Evolutionary conservation across 2,329 filamentous ascomycete genomes (phyloP), one percentile per base, ranked within the genome.

Genomic region (Pezicula rhizophila): DNA sequence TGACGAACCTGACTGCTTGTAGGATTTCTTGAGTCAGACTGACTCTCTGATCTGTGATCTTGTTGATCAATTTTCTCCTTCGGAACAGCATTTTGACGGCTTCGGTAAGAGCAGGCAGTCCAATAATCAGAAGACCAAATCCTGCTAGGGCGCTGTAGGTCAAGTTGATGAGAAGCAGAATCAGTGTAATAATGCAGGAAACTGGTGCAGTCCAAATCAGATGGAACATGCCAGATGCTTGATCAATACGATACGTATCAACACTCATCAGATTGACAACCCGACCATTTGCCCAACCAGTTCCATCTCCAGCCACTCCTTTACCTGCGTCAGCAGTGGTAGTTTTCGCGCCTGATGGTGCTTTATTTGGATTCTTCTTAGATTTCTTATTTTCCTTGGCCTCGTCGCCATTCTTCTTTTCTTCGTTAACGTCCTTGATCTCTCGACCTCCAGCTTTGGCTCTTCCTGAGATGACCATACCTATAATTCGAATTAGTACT

Each of bases 181-280:
- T 77, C 7, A 96, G 75, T 0, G 89, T 91, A 55, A 96, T 73
- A 45, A 92, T 62, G 47, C 89, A 83, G 17, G 84, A 75, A 34
- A 95, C 70, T 0, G 91, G 89, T 0, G 88, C 80, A 1, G 87
- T 87, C 91, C 91, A 96, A 17, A 86, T 72, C 70, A 95, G 79
- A 66, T 96, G 91, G 67, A 96, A 90, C 67, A 95, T 77, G 37
- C 87, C 89, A 37, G 79, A 87, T 1, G 89, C 89, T 62, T 89
- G 85, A 58, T 96, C 89, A 52, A 96, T 76, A 55, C 91, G 88
- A 66, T 95, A 93, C 0, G 90, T 92, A 63, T 96, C 91, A 39
- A 92, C 89, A 52, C 88, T 91, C 89, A 96, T 96, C 58, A 96
- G 64, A 57, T 92, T 95, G 63, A 92, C 81, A 48, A 96, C 88